phyloP scores from a whole-genome alignment of 345 rosid species.

The Theobroma cacao region DNA sequence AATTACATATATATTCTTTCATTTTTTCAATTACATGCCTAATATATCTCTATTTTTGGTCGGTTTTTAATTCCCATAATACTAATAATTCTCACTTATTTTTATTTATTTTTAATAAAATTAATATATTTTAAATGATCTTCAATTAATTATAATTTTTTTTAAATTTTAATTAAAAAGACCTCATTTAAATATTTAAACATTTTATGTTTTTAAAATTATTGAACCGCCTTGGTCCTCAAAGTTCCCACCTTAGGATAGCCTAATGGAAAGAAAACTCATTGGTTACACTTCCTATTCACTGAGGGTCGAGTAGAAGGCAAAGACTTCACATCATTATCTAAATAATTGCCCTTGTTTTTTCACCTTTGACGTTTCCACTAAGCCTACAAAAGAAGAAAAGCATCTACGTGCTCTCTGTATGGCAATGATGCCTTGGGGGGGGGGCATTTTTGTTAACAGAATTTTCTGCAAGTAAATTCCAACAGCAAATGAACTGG shows the following conservation, averaged over 20 bases:
- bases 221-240: neutral
- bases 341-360: neutral
- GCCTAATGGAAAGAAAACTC: neutral
- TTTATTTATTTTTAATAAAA: no score
- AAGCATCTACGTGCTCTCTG: neutral
- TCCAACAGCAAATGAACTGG: neutral
- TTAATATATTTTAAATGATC: no score
- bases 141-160: no score
- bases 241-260: neutral
- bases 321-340: neutral
- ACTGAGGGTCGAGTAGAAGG: neutral
- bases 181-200: no score
- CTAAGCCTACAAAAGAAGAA: neutral
- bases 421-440: neutral
- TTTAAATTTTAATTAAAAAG: no score
- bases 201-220: no score
- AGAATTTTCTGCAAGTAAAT: neutral
- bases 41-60: no score
- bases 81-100: no score
- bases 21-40: no score
- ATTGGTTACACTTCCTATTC: neutral
- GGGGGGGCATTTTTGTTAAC: neutral
- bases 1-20: no score
- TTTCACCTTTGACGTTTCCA: neutral
- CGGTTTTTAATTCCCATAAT: no score